Conservation (phyloP, 1,284 basidiomycete genomes). For the Boletellus deceptivus region DNA sequence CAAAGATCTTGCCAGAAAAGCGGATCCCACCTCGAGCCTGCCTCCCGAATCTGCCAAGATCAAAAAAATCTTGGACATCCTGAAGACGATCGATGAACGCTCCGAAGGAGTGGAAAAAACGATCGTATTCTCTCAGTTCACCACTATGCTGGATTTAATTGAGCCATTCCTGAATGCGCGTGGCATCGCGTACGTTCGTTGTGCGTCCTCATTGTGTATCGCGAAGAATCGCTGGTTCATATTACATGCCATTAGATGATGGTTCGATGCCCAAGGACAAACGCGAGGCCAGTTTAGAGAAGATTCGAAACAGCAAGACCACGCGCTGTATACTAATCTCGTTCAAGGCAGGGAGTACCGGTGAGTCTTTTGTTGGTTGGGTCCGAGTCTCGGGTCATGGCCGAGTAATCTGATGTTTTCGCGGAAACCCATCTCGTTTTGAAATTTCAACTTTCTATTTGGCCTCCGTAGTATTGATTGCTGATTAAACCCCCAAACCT, state of each 20-base stretch:
- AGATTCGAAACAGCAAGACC: slow-evolving; percentile 62
- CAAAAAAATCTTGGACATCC: slow-evolving; percentile 73
- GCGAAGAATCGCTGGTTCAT: neutral
- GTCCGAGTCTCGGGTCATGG: no score
- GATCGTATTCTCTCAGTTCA: slow-evolving; percentile 90
- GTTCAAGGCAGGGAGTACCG: slow-evolving; percentile 93
- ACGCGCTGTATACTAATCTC: slow-evolving; percentile 87
- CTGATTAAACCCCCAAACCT: slow-evolving; percentile 15
- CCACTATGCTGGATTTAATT: slow-evolving; percentile 84
- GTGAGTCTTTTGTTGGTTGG: slow-evolving; percentile 37
- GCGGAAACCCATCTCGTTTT: no score
- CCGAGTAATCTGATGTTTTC: neutral
- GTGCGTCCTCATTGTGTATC: slow-evolving; percentile 38
- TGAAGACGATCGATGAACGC: slow-evolving; percentile 66
- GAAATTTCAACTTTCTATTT: no score
- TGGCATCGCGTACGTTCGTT: slow-evolving; percentile 76
- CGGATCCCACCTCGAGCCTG: slow-evolving; percentile 37
- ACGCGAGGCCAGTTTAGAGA: slow-evolving; percentile 71
- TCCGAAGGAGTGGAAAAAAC: slow-evolving; percentile 78
- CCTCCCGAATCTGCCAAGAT: slow-evolving; percentile 86
- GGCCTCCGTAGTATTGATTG: neutral
- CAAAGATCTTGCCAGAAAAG: slow-evolving; percentile 46
- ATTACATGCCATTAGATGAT: slow-evolving; percentile 58
- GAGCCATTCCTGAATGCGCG: slow-evolving; percentile 75
- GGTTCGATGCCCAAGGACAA: slow-evolving; percentile 79